Percentiles rank a stretch among this genome's conserved stretches.
phyloP scores from a whole-genome alignment of 768 basidiomycete genomes.

The Suillus brevipes region DNA sequence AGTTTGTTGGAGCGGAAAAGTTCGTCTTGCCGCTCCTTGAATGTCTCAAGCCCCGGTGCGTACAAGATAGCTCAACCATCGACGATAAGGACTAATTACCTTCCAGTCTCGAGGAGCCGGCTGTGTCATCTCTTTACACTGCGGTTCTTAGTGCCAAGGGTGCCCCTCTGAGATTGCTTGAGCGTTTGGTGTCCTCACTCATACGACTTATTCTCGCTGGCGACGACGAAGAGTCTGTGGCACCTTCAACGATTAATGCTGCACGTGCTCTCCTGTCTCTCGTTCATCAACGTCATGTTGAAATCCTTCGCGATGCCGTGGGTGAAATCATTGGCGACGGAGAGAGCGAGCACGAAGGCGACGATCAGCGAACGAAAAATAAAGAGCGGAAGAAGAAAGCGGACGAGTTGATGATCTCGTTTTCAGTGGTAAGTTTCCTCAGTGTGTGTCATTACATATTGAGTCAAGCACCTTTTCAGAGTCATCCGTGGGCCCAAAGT shows the following conservation, averaged over 20 bases:
- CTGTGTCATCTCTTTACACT: conserved; percentile 29
- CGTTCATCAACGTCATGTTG: conserved; percentile 67
- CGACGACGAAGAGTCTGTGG: conserved; percentile 1
- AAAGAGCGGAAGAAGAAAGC: conserved; percentile 41
- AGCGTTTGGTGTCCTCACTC: conserved; percentile 24
- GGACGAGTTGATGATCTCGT: conserved; percentile 57
- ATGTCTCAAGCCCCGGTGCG: conserved; percentile 42
- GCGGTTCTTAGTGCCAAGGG: conserved; percentile 30
- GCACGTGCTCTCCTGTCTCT: conserved; percentile 47
- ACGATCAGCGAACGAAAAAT: conserved; percentile 17
- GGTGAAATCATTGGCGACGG: conserved; percentile 36
- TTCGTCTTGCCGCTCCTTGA: conserved; percentile 55
- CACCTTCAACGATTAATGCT: conserved; percentile 1
- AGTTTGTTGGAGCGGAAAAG: conserved; percentile 55
- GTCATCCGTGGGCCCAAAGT: conserved; percentile 21
- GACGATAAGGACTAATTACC: neutral
- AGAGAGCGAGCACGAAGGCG: conserved; percentile 13
- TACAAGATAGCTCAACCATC: conserved; percentile 9
- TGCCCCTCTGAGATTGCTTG: conserved; percentile 22
- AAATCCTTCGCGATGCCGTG: conserved; percentile 44
- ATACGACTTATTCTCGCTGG: conserved; percentile 20
- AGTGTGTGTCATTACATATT: neutral
- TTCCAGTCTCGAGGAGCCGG: conserved; percentile 33
- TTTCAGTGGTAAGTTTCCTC: conserved; percentile 49
- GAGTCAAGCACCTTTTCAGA: conserved; percentile 17